Evolutionary conservation across 192 early-diverging fungal species (phyloP).

Genomic region (Obelidium mucronatum): DNA sequence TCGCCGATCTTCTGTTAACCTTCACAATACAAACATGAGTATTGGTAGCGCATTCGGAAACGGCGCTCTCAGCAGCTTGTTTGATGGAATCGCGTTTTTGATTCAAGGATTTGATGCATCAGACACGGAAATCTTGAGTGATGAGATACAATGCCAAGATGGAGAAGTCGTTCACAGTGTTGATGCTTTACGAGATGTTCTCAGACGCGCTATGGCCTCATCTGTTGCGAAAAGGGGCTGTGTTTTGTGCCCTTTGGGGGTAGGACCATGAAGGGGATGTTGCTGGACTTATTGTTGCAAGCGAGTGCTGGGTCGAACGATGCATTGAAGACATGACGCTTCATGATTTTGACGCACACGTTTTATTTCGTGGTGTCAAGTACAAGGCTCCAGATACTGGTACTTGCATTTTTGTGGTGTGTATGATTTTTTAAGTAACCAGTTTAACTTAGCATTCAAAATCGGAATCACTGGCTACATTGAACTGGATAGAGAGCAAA

Average conservation of each 20-base stretch:
- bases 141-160: constrained; percentile 3
- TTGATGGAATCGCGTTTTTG: constrained; percentile 1
- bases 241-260: background rate
- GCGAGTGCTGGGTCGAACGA: constrained; percentile 67
- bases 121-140: constrained; percentile 23
- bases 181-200: background rate
- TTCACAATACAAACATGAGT: background rate
- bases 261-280: background rate
- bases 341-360: constrained; percentile 42
- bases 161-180: background rate
- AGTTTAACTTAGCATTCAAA: constrained; percentile 7
- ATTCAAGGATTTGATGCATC: constrained; percentile 17
- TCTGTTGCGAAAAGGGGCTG: background rate
- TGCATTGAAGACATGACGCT: constrained; percentile 54
- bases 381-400: background rate
- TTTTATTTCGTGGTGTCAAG: constrained; percentile 46
- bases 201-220: background rate
- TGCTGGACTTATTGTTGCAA: constrained; percentile 50
- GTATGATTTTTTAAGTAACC: background rate
- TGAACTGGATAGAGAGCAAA: constrained; percentile 61
- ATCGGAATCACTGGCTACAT: constrained; percentile 68
- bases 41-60: background rate
- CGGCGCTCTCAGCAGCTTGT: background rate
- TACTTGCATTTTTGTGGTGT: constrained; percentile 1
- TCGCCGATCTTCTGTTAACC: background rate